A percentile compares a stretch with the other conserved stretches of the same genome.
Conservation (phyloP, 2,329 filamentous ascomycete genomes). For the Pseudocercospora crystallina region DNA sequence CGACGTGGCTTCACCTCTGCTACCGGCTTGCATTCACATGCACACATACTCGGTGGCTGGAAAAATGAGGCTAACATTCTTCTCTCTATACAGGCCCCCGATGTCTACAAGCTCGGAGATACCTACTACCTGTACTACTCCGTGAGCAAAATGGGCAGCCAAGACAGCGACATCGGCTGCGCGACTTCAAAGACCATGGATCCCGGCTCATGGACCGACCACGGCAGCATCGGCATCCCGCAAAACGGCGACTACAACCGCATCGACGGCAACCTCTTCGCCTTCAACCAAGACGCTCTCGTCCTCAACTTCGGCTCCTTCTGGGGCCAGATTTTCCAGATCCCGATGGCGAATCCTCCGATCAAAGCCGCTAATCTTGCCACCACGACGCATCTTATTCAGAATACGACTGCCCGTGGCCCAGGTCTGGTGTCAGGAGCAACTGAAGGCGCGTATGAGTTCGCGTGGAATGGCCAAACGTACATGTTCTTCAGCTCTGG, state of each 20-base stretch:
- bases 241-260: constrained; percentile 43
- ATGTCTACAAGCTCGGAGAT: constrained; percentile 56
- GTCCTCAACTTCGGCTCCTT: constrained; percentile 60
- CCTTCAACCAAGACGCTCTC: constrained; percentile 6
- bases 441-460: constrained; percentile 58
- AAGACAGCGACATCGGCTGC: constrained; percentile 63
- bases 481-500: constrained; percentile 53
- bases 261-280: constrained; percentile 47
- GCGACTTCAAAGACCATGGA: constrained; percentile 52
- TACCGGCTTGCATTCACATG: too few relatives aligned
- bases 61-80: too few relatives aligned
- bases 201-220: constrained; percentile 60
- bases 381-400: constrained; percentile 51
- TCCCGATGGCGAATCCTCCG: constrained; percentile 43
- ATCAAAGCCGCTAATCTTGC: constrained; percentile 27
- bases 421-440: constrained; percentile 42
- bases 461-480: constrained; percentile 57
- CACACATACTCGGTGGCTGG: too few relatives aligned
- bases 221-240: constrained; percentile 58
- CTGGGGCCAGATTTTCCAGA: constrained; percentile 65
- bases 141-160: constrained; percentile 60
- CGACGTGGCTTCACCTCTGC: too few relatives aligned
- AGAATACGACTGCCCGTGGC: constrained; percentile 47
- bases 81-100: constrained; percentile 42
- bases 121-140: constrained; percentile 65